Evolutionary conservation across 2,329 filamentous ascomycete genomes (phyloP).

Genomic region (Penicillium sp.): DNA sequence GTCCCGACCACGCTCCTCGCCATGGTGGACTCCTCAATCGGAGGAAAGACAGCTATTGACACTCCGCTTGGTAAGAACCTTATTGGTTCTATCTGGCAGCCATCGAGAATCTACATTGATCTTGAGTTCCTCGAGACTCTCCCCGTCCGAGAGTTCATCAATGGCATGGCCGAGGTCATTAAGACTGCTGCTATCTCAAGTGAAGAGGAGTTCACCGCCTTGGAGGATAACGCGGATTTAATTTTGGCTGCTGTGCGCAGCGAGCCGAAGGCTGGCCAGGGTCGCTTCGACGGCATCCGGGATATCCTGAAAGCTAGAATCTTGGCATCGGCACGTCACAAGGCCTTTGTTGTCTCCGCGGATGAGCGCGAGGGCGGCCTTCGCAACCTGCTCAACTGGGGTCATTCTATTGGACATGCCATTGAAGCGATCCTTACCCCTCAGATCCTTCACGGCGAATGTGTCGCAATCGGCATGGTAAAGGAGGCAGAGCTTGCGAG

Average conservation of each 20-base stretch:
- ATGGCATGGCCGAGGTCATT: conserved; percentile 97
- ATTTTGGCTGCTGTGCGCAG: conserved; percentile 72
- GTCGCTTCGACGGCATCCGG: conserved; percentile 67
- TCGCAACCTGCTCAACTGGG: conserved; percentile 93
- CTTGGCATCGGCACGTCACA: conserved; percentile 84
- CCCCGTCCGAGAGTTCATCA: conserved; percentile 89
- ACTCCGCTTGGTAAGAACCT: conserved; percentile 95
- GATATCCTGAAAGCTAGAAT: conserved; percentile 74
- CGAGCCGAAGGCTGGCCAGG: conserved; percentile 54
- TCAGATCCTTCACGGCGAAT: conserved; percentile 92
- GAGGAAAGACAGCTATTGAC: conserved; percentile 97
- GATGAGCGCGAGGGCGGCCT: conserved; percentile 94
- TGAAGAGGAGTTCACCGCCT: conserved; percentile 75
- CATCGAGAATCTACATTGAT: conserved; percentile 89
- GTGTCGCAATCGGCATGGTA: conserved; percentile 96
- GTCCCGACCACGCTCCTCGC: conserved; percentile 91
- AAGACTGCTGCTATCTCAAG: conserved; percentile 98
- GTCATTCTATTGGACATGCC: conserved; percentile 95
- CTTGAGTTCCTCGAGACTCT: conserved; percentile 86
- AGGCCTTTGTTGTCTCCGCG: conserved; percentile 88
- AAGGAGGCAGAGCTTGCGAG: conserved; percentile 93
- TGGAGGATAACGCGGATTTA: conserved; percentile 75
- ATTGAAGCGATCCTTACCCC: conserved; percentile 94
- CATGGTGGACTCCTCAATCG: conserved; percentile 98
- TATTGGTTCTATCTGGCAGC: conserved; percentile 95